Evolutionary conservation across 1,284 basidiomycete species (phyloP).

Genomic region (Sanguinoderma infundibulare): DNA sequence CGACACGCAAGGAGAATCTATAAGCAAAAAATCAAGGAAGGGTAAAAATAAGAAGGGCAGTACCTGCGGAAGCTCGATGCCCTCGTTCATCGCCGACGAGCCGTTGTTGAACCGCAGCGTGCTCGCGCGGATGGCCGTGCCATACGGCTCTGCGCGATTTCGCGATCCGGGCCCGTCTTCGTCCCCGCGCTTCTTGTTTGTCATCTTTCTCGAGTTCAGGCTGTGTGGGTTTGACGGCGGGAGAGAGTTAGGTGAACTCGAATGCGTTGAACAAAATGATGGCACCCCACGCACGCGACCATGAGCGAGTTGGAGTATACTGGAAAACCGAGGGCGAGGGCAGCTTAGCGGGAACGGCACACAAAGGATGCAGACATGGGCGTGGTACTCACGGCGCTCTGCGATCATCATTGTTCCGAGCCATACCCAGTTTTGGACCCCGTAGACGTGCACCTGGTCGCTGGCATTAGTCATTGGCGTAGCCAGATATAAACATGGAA

Average conservation of each 20-base stretch:
- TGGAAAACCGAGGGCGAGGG: background rate
- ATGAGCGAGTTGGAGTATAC: background rate
- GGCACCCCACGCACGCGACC: background rate
- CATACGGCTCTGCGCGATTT: background rate
- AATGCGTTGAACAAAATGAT: background rate
- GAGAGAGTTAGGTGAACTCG: background rate
- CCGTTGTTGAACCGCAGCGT: background rate
- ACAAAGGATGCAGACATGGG: background rate
- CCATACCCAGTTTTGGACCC: background rate
- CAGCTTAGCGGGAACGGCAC: too few relatives aligned
- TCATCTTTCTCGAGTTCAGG: background rate
- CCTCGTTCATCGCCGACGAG: background rate
- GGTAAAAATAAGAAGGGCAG: background rate
- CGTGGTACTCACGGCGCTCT: background rate
- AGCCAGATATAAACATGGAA: background rate
- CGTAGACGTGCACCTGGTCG: background rate
- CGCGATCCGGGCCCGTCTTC: background rate
- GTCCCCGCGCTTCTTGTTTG: background rate
- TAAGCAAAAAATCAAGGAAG: too few relatives aligned
- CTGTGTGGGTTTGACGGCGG: background rate
- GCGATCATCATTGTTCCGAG: constrained; percentile 1
- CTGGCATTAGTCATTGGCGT: too few relatives aligned
- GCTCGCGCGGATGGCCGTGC: background rate
- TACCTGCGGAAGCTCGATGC: background rate
- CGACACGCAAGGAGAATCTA: background rate